A percentile compares a stretch with the other conserved stretches of the same genome.
These are phyloP conservation scores for Allium fistulosum DNA, from an alignment of 106 monocot genomes.

Conservation along the genomic window DNA sequence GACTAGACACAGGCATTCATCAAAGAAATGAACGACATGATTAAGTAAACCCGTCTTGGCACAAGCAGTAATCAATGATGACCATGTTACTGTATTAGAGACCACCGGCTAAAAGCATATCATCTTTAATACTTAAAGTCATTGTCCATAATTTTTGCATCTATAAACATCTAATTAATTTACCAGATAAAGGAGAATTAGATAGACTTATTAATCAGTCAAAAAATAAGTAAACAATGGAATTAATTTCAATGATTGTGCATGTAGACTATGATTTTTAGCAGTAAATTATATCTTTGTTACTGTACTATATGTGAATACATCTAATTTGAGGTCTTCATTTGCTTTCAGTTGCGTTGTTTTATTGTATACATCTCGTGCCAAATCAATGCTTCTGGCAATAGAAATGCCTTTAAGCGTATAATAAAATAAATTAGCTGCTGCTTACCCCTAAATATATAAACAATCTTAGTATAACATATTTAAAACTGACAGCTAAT, in stretches of 20 bases:
- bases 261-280: no score
- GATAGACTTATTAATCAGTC: neutral
- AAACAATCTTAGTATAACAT: no score
- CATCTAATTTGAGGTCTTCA: conserved; percentile 50
- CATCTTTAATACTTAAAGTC: conserved; percentile 71
- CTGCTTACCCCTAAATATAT: no score
- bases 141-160: conserved; percentile 82
- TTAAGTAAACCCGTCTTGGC: conserved; percentile 60
- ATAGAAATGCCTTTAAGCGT: conserved; percentile 73
- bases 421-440: conserved; percentile 78
- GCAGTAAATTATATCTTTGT: conserved; percentile 51
- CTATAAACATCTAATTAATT: conserved; percentile 79
- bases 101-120: conserved; percentile 54
- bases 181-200: no score
- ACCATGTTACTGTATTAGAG: conserved; percentile 81
- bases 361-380: conserved; percentile 60
- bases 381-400: conserved; percentile 78
- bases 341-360: conserved; percentile 35
- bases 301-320: conserved; percentile 82
- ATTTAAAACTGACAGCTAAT: no score
- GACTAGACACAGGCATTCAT: conserved; percentile 67
- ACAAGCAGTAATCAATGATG: conserved; percentile 64
- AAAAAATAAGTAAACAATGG: neutral
- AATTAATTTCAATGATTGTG: neutral
- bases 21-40: conserved; percentile 53